These are phyloP conservation scores for Botrytis porri DNA, from an alignment of 2,329 filamentous ascomycete genomes.

Conservation along the genomic window DNA sequence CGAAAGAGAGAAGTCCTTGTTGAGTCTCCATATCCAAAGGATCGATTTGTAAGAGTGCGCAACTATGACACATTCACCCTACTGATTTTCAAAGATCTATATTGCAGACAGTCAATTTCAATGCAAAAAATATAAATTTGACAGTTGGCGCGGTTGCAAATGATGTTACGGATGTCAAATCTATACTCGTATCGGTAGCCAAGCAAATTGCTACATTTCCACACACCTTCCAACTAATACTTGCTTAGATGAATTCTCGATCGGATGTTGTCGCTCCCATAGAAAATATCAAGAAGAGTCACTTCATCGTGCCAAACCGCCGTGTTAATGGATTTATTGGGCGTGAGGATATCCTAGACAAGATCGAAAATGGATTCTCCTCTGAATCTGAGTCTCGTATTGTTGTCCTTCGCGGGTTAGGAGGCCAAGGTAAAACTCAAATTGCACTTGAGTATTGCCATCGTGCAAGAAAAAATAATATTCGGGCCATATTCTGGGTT, in stretches of 20 bases:
- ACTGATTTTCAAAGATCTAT: neutral
- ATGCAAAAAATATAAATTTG: neutral
- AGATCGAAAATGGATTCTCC: constrained; percentile 22
- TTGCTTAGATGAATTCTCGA: neutral
- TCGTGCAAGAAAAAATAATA: constrained; percentile 17
- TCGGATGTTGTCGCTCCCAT: too few relatives aligned
- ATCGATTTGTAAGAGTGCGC: constrained; percentile 8
- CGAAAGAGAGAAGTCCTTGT: constrained; percentile 15
- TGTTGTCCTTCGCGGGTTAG: constrained; percentile 27
- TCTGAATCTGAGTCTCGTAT: constrained; percentile 13
- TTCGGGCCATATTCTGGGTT: constrained; percentile 26
- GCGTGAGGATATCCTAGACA: constrained; percentile 24
- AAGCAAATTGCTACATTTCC: neutral
- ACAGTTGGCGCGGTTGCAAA: neutral
- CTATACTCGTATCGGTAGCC: neutral
- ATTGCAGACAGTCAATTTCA: neutral
- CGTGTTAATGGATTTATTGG: constrained; percentile 25
- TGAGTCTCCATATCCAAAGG: constrained; percentile 12
- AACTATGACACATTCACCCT: neutral
- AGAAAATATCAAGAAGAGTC: neutral
- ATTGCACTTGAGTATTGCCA: constrained; percentile 29
- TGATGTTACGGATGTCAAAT: neutral
- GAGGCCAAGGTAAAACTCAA: constrained; percentile 32
- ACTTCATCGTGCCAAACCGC: constrained; percentile 23
- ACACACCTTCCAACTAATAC: neutral